These are phyloP conservation scores for Ophiosphaerella herpotricha DNA, from an alignment of 2,329 filamentous ascomycete genomes.

Conservation along the genomic window DNA sequence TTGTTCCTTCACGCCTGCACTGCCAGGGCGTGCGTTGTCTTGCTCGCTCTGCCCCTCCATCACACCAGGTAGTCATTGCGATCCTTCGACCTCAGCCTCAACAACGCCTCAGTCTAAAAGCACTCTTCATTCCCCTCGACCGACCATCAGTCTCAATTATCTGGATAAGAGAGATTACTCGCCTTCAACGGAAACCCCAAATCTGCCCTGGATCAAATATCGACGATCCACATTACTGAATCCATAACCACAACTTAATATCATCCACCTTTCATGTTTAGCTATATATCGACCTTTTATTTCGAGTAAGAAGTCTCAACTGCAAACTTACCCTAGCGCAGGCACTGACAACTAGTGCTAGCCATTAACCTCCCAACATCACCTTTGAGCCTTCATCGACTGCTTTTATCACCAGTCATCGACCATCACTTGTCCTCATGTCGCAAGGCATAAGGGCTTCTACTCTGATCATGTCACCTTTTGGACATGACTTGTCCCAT, in stretches of 20 bases:
- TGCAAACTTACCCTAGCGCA: not conserved
- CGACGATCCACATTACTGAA: not conserved
- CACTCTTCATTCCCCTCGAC: not conserved
- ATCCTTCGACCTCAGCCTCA: not conserved
- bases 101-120: not conserved
- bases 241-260: not conserved
- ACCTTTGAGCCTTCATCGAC: not conserved
- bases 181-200: not conserved
- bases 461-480: slow-evolving; percentile 43
- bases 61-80: slow-evolving; percentile 1
- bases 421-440: slow-evolving; percentile 30
- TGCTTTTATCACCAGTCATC: slow-evolving; percentile 1
- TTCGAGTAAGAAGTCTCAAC: not conserved
- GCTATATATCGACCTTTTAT: not conserved
- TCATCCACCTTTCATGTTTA: not conserved
- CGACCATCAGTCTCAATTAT: not conserved
- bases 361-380: not conserved
- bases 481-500: slow-evolving; percentile 40
- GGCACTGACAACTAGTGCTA: not conserved
- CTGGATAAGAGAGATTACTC: no score
- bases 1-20: slow-evolving; percentile 13
- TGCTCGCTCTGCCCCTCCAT: slow-evolving; percentile 8
- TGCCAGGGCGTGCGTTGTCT: slow-evolving; percentile 18
- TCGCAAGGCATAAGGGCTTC: slow-evolving; percentile 44
- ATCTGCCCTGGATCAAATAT: not conserved